Conservation (phyloP, 495 filamentous ascomycete species). For the Penicillium antarcticum region DNA sequence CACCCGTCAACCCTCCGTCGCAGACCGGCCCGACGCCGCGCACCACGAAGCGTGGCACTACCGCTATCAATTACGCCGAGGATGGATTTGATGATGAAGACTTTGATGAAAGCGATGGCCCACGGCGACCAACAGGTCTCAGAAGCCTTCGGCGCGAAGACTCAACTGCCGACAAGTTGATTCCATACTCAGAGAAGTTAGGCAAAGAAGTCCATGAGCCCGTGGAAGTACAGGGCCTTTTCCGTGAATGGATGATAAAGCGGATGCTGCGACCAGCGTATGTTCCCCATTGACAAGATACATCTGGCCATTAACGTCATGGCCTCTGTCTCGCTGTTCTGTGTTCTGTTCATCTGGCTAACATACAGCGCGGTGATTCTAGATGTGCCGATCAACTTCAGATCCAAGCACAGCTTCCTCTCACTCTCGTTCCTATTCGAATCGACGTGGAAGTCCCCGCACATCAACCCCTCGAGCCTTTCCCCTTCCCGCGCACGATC, state of each 20-base stretch:
- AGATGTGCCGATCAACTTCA: conserved; percentile 64
- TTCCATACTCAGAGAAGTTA: conserved; percentile 66
- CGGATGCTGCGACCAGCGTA: conserved; percentile 54
- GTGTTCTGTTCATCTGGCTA: background rate
- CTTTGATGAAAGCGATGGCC: conserved; percentile 81
- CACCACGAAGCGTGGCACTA: conserved; percentile 95
- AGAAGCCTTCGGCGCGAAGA: conserved; percentile 81
- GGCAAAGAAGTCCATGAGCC: conserved; percentile 80
- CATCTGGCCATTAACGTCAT: background rate
- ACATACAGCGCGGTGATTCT: conserved; percentile 6
- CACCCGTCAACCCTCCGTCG: conserved; percentile 73
- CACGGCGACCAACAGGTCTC: conserved; percentile 77
- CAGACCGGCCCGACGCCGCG: conserved; percentile 66
- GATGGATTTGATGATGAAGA: conserved; percentile 93
- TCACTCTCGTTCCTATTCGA: conserved; percentile 91
- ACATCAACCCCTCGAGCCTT: conserved; percentile 69
- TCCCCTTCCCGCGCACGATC: conserved; percentile 61
- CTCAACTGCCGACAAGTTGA: conserved; percentile 51
- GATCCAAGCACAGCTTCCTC: conserved; percentile 78
- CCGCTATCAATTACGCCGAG: conserved; percentile 95
- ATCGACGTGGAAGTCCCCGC: conserved; percentile 89
- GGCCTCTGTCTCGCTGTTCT: background rate
- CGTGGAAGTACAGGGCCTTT: conserved; percentile 83
- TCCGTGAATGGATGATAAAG: conserved; percentile 93
- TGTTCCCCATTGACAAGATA: conserved; percentile 13